Conservation (phyloP, 495 filamentous ascomycete genomes). For the Talaromyces thailandensis region DNA sequence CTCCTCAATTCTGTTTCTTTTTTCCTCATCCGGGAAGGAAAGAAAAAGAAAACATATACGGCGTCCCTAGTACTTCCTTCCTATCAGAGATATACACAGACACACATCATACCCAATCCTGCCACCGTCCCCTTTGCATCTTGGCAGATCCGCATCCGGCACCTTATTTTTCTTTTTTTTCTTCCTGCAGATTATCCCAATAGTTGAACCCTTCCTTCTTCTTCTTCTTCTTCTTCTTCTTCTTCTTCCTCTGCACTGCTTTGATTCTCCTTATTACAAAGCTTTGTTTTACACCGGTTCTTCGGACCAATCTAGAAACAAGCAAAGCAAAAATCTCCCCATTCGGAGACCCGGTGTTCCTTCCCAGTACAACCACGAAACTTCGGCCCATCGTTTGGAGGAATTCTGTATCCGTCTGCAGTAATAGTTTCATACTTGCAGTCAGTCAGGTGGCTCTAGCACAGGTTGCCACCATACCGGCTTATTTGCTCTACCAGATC, state of each 20-base stretch:
- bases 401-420: constrained; percentile 1
- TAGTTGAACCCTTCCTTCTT: not conserved
- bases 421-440: constrained; percentile 1
- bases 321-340: constrained; percentile 2
- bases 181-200: not conserved
- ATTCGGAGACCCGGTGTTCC: not conserved
- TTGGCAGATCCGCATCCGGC: not conserved
- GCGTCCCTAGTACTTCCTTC: not conserved
- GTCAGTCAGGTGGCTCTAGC: not conserved
- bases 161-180: not conserved
- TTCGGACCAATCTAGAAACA: not conserved
- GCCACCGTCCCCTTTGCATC: not conserved
- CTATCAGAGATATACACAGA: not conserved
- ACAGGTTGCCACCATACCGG: not conserved
- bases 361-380: not conserved
- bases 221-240: not conserved
- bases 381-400: not conserved
- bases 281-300: not conserved
- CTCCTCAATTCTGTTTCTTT: not conserved
- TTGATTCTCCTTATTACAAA: not conserved
- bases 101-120: not conserved
- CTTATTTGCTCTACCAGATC: not conserved
- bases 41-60: not conserved
- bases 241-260: not conserved
- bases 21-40: not conserved